Percentiles rank a stretch among this genome's conserved stretches.
Conservation (phyloP, 2,329 filamentous ascomycete genomes). For the Endoconidiophora laricicola region DNA sequence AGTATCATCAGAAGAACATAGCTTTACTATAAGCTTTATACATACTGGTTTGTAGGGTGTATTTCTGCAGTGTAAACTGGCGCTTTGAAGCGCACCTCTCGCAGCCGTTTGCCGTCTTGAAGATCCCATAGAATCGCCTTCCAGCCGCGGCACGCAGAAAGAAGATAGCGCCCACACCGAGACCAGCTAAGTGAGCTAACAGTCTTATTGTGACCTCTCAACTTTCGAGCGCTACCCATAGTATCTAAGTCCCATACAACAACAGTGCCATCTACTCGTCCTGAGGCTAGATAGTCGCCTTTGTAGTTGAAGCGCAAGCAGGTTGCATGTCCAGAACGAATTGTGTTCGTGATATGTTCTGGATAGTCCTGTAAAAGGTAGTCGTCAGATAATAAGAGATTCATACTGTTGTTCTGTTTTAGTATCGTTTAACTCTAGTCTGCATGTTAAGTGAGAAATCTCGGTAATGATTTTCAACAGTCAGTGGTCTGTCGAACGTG, state of each 20-base stretch:
- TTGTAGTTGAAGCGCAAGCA: constrained; percentile 77
- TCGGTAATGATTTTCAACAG: not conserved
- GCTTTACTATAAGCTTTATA: not conserved
- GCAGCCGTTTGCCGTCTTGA: constrained; percentile 48
- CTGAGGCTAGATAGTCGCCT: constrained; percentile 87
- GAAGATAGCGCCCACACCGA: constrained; percentile 70
- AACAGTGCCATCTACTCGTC: constrained; percentile 83
- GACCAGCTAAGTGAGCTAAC: constrained; percentile 96
- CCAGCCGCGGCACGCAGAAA: constrained; percentile 91
- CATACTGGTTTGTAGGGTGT: constrained; percentile 76
- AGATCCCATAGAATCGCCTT: constrained; percentile 94
- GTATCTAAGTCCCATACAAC: constrained; percentile 97
- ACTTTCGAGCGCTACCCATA: constrained; percentile 85
- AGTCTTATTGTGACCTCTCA: constrained; percentile 82
- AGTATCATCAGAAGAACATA: constrained; percentile 11
- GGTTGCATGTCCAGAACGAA: constrained; percentile 54
- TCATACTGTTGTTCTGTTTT: constrained; percentile 27
- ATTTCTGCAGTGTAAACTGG: constrained; percentile 93
- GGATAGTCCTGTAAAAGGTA: constrained; percentile 67
- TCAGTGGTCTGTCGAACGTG: too few relatives aligned
- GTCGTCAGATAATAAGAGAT: constrained; percentile 43
- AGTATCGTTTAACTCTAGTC: not conserved
- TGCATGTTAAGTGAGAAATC: not conserved
- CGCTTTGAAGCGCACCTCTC: constrained; percentile 79
- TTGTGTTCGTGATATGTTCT: constrained; percentile 72